Percentiles rank a stretch among this genome's conserved stretches.
phyloP scores from a whole-genome alignment of 2,329 filamentous ascomycete genomes.

The Colletotrichum acutatum region DNA sequence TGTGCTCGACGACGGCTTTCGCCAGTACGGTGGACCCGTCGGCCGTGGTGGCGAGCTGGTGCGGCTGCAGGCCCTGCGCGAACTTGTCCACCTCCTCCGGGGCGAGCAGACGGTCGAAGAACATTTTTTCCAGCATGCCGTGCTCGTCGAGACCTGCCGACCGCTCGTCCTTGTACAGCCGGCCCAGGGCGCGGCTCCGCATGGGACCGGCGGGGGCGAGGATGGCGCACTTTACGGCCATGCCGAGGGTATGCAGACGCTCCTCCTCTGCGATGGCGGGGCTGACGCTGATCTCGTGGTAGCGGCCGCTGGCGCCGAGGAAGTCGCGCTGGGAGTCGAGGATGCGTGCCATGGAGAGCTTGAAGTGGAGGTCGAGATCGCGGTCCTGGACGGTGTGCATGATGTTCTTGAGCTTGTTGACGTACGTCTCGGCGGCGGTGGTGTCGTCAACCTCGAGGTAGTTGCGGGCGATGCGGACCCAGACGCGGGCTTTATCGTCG shows the following conservation, averaged over 20 bases:
- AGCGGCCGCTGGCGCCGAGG: slow-evolving; percentile 85
- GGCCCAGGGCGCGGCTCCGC: slow-evolving; percentile 81
- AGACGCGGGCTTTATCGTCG: slow-evolving; percentile 84
- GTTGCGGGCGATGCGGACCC: slow-evolving; percentile 94
- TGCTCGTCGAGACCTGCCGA: slow-evolving; percentile 81
- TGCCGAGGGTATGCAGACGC: slow-evolving; percentile 83
- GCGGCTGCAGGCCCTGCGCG: slow-evolving; percentile 80
- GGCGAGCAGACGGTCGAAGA: slow-evolving; percentile 85
- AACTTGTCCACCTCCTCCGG: slow-evolving; percentile 89
- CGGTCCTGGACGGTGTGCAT: slow-evolving; percentile 82
- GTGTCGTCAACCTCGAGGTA: slow-evolving; percentile 95
- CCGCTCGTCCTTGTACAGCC: slow-evolving; percentile 94
- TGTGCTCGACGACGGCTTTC: slow-evolving; percentile 95
- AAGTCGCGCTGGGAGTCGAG: slow-evolving; percentile 91
- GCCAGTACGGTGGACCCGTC: slow-evolving; percentile 94
- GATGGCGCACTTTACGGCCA: slow-evolving; percentile 91
- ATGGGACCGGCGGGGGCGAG: slow-evolving; percentile 90
- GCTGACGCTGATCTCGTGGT: slow-evolving; percentile 87
- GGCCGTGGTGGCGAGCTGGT: slow-evolving; percentile 89
- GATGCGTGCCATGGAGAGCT: slow-evolving; percentile 92
- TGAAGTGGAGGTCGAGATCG: slow-evolving; percentile 83
- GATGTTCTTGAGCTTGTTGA: slow-evolving; percentile 96
- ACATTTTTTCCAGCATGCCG: slow-evolving; percentile 96
- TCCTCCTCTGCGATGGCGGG: slow-evolving; percentile 86
- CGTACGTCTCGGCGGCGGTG: slow-evolving; percentile 82